These are phyloP conservation scores for Candida sithepensis DNA, from an alignment of 805 yeast species.

Conservation along the genomic window DNA sequence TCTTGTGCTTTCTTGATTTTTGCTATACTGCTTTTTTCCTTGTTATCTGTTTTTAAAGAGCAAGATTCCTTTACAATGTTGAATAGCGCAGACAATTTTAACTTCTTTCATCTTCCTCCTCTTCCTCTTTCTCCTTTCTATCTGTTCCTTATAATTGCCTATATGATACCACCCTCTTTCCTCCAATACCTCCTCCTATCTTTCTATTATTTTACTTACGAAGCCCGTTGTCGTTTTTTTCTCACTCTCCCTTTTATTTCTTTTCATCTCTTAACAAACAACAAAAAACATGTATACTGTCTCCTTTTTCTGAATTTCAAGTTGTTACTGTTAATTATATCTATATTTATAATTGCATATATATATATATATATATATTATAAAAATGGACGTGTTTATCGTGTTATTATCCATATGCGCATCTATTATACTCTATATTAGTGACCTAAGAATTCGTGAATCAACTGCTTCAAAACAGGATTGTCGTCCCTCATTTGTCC, in stretches of 20 bases:
- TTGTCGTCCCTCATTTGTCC: slow-evolving; percentile 8
- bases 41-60: no score
- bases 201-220: background rate
- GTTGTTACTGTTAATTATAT: background rate
- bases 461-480: slow-evolving; percentile 4
- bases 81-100: no score
- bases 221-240: background rate
- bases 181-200: no score
- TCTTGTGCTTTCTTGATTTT: background rate
- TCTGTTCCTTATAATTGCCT: no score
- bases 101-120: no score
- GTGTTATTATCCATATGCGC: no score
- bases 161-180: no score
- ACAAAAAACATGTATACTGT: background rate
- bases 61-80: no score
- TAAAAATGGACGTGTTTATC: no score
- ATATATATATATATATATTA: background rate
- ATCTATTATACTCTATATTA: no score
- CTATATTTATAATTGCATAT: background rate
- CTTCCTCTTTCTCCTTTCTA: no score
- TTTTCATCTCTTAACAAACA: background rate
- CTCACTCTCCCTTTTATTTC: background rate
- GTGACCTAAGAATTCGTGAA: slow-evolving; percentile 7
- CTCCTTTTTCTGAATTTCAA: background rate
- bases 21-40: no score